Percentiles rank a stretch among this genome's conserved stretches.
Conservation (phyloP, 2,329 filamentous ascomycete genomes). For the Paraconiothyrium brasiliense region DNA sequence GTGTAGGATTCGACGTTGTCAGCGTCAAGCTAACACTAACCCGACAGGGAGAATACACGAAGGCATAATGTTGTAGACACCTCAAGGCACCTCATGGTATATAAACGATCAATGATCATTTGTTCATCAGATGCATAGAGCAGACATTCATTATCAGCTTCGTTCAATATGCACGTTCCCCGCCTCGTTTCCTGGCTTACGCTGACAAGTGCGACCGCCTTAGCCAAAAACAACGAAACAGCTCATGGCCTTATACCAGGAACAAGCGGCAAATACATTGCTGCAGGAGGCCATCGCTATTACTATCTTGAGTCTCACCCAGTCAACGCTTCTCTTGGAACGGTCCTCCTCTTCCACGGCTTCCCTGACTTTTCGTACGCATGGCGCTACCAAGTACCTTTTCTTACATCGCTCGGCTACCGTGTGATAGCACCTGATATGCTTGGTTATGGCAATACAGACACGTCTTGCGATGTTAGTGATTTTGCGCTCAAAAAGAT, state of each 20-base stretch:
- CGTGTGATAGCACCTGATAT: slow-evolving; percentile 67
- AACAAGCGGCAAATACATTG: slow-evolving; percentile 7
- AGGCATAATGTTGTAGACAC: too few species aligned
- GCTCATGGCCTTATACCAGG: neutral
- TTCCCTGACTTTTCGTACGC: slow-evolving; percentile 82
- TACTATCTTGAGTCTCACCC: slow-evolving; percentile 9
- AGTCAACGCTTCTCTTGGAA: slow-evolving; percentile 1
- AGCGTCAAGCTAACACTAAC: too few species aligned
- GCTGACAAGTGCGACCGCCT: neutral
- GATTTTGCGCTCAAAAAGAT: slow-evolving; percentile 6
- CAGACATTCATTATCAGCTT: neutral
- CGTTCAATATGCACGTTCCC: neutral
- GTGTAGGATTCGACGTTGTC: too few species aligned
- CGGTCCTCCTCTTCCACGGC: slow-evolving; percentile 64
- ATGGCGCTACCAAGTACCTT: slow-evolving; percentile 86
- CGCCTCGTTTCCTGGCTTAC: neutral
- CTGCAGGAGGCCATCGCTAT: slow-evolving; percentile 7
- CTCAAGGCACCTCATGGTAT: too few species aligned
- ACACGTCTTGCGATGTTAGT: slow-evolving; percentile 4
- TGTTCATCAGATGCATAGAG: neutral
- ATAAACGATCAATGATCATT: too few species aligned
- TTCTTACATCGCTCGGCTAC: slow-evolving; percentile 61
- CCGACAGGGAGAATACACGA: too few species aligned
- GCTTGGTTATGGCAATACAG: slow-evolving; percentile 81
- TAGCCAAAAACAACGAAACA: neutral